Evolutionary conservation across 257 asterid genomes (phyloP), one percentile per base, ranked within the genome.

Genomic region (Solanum infundibuliforme): DNA sequence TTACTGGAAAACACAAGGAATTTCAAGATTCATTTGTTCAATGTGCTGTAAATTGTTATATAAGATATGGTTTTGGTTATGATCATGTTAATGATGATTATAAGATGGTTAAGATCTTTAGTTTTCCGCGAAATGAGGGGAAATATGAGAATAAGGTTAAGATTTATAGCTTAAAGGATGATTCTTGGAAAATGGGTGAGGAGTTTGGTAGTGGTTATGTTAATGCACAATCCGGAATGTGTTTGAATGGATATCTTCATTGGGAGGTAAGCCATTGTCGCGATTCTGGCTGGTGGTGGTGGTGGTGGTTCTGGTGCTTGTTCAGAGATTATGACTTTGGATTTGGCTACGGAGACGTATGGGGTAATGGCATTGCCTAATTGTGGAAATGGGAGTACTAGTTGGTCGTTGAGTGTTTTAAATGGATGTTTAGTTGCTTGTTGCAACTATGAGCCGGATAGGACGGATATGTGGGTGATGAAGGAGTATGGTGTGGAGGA

Each of bases 61-160:
- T 89, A 27, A 52, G 83, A 86, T 90, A 86, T 82, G 97, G 97
- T 12, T 76, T 95, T 14, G 94, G 98, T 77, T 95, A 43, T 84
- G 95, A 94, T 85, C 85, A 74, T 46, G 87, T 77, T 3, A 89
- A 65, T 12, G 91, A 91, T 85, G 95, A 95, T 87, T 91, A 90
- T 39, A 92, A 92, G 73, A 90, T 90, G 21, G 87, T 92, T 48
- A 87, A 88, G 55, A 66, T 84, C 23, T 41, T 60, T 29, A 68
- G 88, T 68, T 36, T 88, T 14, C 12, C 5, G 38, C 7, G 14
- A 14, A 31, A 46, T 62, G 77, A 39, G 23, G 85, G 38, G 7
- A 41, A 6, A 52, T 48, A 21, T 74, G 86, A 81, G 35, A 81
- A 32, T 29, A 72, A 21, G n/a, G 90, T 89, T 1, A 81, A 86